Evolutionary conservation across 352 stramenopile species (phyloP).

Genomic region (Globisporangium apiculatum): DNA sequence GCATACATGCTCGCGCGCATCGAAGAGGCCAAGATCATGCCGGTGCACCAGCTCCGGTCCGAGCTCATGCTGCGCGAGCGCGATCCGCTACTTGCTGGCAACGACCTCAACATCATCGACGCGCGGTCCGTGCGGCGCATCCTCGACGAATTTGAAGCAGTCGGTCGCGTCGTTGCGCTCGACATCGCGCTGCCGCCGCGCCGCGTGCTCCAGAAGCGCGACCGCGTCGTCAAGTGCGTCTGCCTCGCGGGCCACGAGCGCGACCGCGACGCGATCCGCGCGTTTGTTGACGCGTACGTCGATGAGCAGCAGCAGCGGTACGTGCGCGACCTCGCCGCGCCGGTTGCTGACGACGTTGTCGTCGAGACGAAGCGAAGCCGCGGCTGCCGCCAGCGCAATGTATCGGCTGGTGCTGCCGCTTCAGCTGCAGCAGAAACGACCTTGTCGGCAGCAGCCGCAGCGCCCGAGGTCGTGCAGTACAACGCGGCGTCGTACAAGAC

Average conservation of each 20-base stretch:
- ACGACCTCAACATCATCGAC: conserved; percentile 41
- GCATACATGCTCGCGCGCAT: conserved; percentile 56
- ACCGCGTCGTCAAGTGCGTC: conserved; percentile 63
- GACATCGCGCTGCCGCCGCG: conserved; percentile 67
- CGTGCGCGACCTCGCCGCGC: conserved; percentile 38
- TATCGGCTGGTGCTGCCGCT: not conserved
- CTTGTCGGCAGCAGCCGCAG: conserved; percentile 3
- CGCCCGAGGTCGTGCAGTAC: conserved; percentile 62
- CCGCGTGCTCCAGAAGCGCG: conserved; percentile 53
- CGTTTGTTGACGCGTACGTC: conserved; percentile 59
- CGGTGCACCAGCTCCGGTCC: conserved; percentile 54
- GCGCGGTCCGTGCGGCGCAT: conserved; percentile 63
- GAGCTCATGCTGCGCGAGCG: conserved; percentile 48
- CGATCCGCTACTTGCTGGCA: conserved; percentile 12
- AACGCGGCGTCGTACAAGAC: conserved; percentile 55
- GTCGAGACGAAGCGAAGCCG: conserved; percentile 46
- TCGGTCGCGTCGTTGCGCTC: conserved; percentile 40
- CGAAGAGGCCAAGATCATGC: conserved; percentile 54
- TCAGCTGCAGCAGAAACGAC: not conserved
- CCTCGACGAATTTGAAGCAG: conserved; percentile 47
- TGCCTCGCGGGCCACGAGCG: conserved; percentile 45
- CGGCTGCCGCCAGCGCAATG: conserved; percentile 4
- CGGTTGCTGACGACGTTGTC: conserved; percentile 42
- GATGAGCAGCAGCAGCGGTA: conserved; percentile 63
- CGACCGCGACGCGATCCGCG: conserved; percentile 35